A percentile compares a stretch with the other conserved stretches of the same genome.
Evolutionary conservation across 805 yeast genomes (phyloP).

Genomic region (Barnettozyma sucrosica): DNA sequence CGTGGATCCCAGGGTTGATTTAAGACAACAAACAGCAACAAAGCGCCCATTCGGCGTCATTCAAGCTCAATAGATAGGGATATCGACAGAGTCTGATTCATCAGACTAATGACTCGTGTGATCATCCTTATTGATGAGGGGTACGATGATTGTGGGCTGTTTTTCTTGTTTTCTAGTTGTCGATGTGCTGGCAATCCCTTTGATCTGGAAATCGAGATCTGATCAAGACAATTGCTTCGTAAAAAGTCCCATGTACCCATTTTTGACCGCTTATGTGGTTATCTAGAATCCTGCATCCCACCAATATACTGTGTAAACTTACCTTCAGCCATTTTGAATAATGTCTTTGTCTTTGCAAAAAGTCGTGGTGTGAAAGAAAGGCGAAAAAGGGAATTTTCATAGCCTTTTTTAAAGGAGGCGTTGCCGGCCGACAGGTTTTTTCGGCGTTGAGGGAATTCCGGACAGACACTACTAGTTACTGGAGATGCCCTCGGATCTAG

Average conservation of each 20-base stretch:
- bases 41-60: neutral
- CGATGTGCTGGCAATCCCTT: slow-evolving; percentile 3
- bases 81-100: neutral
- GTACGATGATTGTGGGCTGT: neutral
- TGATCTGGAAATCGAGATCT: slow-evolving; percentile 1
- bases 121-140: neutral
- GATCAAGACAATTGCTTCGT: neutral
- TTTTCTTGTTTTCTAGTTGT: neutral
- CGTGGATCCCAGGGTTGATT: neutral
- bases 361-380: slow-evolving; percentile 4
- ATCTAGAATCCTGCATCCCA: no score
- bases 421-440: neutral
- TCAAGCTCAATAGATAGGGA: neutral
- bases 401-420: slow-evolving; percentile 9
- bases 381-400: slow-evolving; percentile 4
- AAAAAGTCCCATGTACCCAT: neutral
- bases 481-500: neutral
- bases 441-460: neutral
- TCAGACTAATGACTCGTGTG: neutral
- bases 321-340: slow-evolving; percentile 17
- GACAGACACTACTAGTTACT: neutral
- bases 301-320: slow-evolving; percentile 2
- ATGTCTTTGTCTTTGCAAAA: slow-evolving; percentile 3
- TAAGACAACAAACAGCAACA: slow-evolving; percentile 1
- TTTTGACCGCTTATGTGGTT: neutral